phyloP scores from a whole-genome alignment of 345 rosid genomes.

The Ricinus communis region DNA sequence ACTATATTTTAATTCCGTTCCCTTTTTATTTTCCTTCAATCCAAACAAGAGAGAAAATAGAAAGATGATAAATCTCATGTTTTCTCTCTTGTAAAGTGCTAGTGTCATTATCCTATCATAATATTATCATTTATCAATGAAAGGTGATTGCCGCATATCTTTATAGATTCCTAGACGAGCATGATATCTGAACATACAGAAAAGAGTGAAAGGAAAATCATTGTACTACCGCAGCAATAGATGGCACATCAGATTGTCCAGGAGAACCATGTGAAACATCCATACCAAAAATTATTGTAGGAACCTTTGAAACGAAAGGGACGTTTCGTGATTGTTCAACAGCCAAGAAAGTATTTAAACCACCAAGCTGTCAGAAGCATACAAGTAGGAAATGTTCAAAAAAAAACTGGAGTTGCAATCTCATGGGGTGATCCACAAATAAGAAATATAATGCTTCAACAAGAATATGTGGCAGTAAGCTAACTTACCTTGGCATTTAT shows the following conservation, averaged over 20 bases:
- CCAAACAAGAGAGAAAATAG: no score
- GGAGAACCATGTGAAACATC: conserved; percentile 33
- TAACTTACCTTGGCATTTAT: conserved; percentile 28
- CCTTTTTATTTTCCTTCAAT: no score
- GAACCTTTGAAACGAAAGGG: conserved; percentile 24
- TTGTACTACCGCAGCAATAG: conserved; percentile 27
- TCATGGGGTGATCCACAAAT: neutral
- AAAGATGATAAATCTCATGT: no score
- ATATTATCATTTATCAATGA: neutral
- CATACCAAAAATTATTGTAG: conserved; percentile 33
- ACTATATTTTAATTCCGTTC: no score
- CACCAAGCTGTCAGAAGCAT: conserved; percentile 23
- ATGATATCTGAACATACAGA: neutral
- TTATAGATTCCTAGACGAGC: neutral
- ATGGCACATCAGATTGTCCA: conserved; percentile 29
- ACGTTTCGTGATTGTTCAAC: conserved; percentile 17
- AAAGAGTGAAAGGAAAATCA: conserved; percentile 1
- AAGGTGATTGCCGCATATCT: neutral
- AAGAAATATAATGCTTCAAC: neutral
- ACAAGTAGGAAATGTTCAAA: neutral
- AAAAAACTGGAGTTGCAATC: neutral
- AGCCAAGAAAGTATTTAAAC: conserved; percentile 26
- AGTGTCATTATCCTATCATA: no score
- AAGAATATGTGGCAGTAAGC: neutral
- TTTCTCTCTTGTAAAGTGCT: no score